Percentiles rank a stretch among this genome's conserved stretches.
phyloP scores from a whole-genome alignment of 108 stramenopile species.

The Epipyxis sp. region DNA sequence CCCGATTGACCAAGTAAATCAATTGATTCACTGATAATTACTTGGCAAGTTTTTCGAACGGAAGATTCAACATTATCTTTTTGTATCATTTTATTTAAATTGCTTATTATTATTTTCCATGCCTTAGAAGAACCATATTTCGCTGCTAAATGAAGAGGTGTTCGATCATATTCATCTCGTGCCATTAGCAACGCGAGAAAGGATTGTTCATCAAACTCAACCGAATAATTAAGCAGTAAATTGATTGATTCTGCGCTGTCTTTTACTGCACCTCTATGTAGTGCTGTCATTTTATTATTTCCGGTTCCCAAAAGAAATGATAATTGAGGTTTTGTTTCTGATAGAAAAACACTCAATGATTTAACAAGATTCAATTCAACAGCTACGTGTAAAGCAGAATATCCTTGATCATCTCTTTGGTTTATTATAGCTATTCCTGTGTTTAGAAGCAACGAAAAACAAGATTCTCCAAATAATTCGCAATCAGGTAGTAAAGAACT shows the following conservation, averaged over 20 bases:
- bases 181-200: not conserved
- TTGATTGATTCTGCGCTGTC: not conserved
- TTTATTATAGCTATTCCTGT: not conserved
- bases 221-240: not conserved
- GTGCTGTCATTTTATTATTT: not conserved
- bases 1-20: no score
- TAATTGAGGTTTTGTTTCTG: not conserved
- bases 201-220: not conserved
- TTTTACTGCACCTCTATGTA: slow-evolving; percentile 3
- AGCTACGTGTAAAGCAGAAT: not conserved
- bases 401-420: slow-evolving; percentile 21
- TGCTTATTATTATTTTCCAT: no score
- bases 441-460: not conserved
- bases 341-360: not conserved
- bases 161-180: not conserved
- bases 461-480: not conserved
- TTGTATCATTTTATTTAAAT: no score
- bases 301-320: not conserved
- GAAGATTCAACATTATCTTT: not conserved
- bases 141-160: slow-evolving; percentile 17
- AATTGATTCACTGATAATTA: not conserved
- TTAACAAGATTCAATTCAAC: slow-evolving; percentile 2
- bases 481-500: not conserved
- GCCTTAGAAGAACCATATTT: no score
- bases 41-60: not conserved